phyloP scores from a whole-genome alignment of 148 eudicot genomes.

The Rhododendron mucronatum region DNA sequence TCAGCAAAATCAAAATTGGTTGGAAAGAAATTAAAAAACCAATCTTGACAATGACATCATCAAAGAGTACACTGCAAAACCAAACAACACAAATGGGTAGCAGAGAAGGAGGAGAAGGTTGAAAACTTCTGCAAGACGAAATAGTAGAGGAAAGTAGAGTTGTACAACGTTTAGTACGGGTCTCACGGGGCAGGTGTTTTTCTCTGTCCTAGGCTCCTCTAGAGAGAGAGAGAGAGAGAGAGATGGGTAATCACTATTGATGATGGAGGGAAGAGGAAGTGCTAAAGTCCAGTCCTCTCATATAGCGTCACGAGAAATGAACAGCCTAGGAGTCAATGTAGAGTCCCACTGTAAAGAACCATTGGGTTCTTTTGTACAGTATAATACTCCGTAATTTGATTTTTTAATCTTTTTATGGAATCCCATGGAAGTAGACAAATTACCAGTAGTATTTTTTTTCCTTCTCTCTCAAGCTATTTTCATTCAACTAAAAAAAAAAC shows the following conservation, averaged over 20 bases:
- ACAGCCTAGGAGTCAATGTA: constrained; percentile 19
- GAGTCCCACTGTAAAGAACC: not conserved
- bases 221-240: constrained; percentile 14
- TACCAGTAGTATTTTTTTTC: not conserved
- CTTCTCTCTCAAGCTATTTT: not conserved
- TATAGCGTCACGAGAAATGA: constrained; percentile 22
- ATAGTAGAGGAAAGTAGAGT: constrained; percentile 1
- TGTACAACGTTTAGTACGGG: constrained; percentile 20
- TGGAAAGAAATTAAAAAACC: constrained; percentile 2
- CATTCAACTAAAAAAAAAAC: not conserved
- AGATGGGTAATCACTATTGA: not conserved
- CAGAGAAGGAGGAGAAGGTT: constrained; percentile 7
- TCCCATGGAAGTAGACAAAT: not conserved
- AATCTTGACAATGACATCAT: constrained; percentile 7
- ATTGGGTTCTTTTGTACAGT: not conserved
- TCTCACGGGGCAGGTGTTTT: constrained; percentile 46
- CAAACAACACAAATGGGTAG: not conserved
- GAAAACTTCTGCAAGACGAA: constrained; percentile 2
- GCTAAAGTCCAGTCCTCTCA: not conserved
- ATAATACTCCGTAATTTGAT: not conserved
- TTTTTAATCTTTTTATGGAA: not conserved
- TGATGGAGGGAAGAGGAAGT: not conserved
- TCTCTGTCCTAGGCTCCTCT: constrained; percentile 10
- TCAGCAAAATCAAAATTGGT: not conserved
- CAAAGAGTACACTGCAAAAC: not conserved